A percentile compares a stretch with the other conserved stretches of the same genome.
phyloP scores from a whole-genome alignment of 495 filamentous ascomycete species.

The Xylaria castorea region DNA sequence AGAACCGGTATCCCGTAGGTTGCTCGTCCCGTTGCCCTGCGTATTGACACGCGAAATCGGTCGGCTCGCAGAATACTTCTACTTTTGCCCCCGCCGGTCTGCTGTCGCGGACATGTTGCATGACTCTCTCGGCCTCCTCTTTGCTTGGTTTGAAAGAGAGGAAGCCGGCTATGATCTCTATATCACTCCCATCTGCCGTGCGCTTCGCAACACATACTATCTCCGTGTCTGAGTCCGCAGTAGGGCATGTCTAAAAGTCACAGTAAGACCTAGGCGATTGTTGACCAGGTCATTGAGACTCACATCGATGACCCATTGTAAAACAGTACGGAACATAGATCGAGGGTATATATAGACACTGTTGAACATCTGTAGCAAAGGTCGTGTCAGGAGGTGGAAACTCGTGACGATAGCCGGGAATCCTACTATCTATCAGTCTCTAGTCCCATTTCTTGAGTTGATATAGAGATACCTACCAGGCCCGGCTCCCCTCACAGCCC shows the following conservation, averaged over 20 bases:
- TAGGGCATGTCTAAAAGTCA: slow-evolving; percentile 36
- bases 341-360: slow-evolving; percentile 55
- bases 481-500: slow-evolving; percentile 59
- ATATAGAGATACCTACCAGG: slow-evolving; percentile 38
- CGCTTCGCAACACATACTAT: slow-evolving; percentile 49
- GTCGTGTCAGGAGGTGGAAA: slow-evolving; percentile 52
- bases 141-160: slow-evolving; percentile 49
- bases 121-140: slow-evolving; percentile 42
- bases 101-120: slow-evolving; percentile 44
- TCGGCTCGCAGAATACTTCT: slow-evolving; percentile 45
- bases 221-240: slow-evolving; percentile 50
- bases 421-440: slow-evolving; percentile 29
- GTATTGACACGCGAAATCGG: slow-evolving; percentile 52
- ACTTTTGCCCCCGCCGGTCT: slow-evolving; percentile 41
- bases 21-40: slow-evolving; percentile 47
- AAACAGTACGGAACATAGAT: slow-evolving; percentile 47
- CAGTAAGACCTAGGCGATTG: background rate
- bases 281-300: background rate
- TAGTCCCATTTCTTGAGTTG: background rate
- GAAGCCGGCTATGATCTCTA: slow-evolving; percentile 49
- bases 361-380: slow-evolving; percentile 45
- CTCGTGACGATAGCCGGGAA: slow-evolving; percentile 58
- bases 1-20: slow-evolving; percentile 53
- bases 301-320: slow-evolving; percentile 52
- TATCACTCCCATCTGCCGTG: slow-evolving; percentile 36